A percentile compares a stretch with the other conserved stretches of the same genome.
Evolutionary conservation across 495 filamentous ascomycete species (phyloP).

Genomic region (Aspergillus conjunctus): DNA sequence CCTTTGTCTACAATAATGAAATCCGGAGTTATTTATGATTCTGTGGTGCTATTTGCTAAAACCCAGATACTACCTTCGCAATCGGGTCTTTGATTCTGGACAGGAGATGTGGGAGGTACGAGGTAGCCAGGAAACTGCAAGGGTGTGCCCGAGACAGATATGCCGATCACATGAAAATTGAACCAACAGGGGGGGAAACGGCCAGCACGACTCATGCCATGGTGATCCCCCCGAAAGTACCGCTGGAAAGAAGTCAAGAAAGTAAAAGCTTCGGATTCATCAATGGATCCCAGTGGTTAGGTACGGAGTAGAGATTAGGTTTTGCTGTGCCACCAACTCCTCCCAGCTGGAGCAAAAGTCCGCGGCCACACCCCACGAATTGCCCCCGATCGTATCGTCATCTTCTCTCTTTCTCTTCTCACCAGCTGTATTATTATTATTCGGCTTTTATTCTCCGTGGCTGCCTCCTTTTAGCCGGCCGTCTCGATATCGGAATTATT

Average conservation of each 20-base stretch:
- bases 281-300: not conserved
- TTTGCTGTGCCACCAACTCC: conserved; percentile 2
- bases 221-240: not conserved
- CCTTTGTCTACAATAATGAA: not conserved
- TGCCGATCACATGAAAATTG: not conserved
- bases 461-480: not conserved
- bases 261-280: not conserved
- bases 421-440: too few species aligned
- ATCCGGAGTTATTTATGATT: not conserved
- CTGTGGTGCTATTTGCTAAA: conserved; percentile 1
- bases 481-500: not conserved
- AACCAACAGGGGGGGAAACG: too few species aligned
- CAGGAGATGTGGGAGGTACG: not conserved
- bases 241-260: not conserved
- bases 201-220: too few species aligned
- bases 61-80: not conserved
- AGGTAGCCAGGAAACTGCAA: not conserved
- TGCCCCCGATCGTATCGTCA: conserved; percentile 17
- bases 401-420: conserved; percentile 7
- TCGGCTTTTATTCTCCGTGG: not conserved
- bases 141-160: not conserved
- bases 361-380: not conserved
- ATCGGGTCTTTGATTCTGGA: not conserved
- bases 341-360: conserved; percentile 1
- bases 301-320: not conserved